Base-by-base conservation (phyloP, 306 rosid species). In the Pueraria montana region DNA sequence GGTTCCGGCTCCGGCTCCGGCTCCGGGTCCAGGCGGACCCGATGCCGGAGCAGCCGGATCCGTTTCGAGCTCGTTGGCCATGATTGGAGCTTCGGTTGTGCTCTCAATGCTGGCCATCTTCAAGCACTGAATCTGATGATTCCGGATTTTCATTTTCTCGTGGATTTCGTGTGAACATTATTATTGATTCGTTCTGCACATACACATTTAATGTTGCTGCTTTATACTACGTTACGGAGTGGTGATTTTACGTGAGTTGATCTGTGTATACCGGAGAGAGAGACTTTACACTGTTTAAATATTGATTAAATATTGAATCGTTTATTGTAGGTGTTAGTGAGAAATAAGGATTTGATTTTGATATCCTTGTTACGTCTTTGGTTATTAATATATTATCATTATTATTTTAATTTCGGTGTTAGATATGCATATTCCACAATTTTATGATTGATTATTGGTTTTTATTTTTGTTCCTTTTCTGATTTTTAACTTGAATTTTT, bases 1-100 rank as follows among this genome's bases (percentile, higher is more conserved):
- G 0, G 74, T 88, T 0, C n/a, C n/a, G n/a, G n/a, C n/a, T 34
- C 40, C 40, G 40, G 40, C 40, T 1, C 89, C 89, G 0, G 80
- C 91, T 0, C 93, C 87, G 0, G 69, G n/a, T n/a, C n/a, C n/a
- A n/a, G n/a, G n/a, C n/a, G n/a, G 26, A 3, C 76, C 72, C 1
- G 78, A 75, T 1, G 77, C 43, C 49, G 92, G 91, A 56, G 87
- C 87, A 0, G 84, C 87, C 3, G 67, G 69, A 42, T 77, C 78
- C 48, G 65, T 67, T 0, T 78, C 85, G 0, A 32, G 63, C 56
- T 90, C 90, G 0, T 64, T 82, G 42, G 83, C 89, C 8, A 12
- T 84, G 74, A 73, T 90, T 20, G 82, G 46, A 38, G 81, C 82
- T 38, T 90, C 89, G 16, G 13, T 80, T 66, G 74, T 76, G 34